Evolutionary conservation across 345 rosid genomes (phyloP).

Genomic region (Reutealis trisperma): DNA sequence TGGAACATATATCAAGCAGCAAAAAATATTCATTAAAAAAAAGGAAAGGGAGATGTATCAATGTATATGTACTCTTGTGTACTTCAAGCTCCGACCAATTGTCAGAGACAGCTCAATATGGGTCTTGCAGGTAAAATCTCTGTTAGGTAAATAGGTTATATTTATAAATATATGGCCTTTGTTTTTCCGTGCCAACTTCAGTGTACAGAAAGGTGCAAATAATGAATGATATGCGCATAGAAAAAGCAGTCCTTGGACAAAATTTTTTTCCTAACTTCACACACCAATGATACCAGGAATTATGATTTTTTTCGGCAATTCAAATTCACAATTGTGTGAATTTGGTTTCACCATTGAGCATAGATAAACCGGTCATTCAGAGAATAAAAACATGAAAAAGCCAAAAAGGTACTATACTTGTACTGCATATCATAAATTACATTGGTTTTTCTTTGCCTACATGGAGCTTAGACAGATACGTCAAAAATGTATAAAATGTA

Average conservation of each 20-base stretch:
- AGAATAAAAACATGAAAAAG: conserved; percentile 22
- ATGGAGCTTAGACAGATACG: background rate
- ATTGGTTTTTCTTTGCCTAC: background rate
- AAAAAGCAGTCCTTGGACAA: background rate
- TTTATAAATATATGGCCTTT: background rate
- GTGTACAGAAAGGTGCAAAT: background rate
- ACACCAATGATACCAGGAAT: background rate
- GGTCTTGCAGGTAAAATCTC: conserved; percentile 24
- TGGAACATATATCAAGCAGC: conserved; percentile 23
- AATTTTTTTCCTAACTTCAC: background rate
- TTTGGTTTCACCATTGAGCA: background rate
- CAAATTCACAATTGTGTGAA: background rate
- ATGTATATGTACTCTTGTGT: conserved; percentile 26
- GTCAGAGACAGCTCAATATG: conserved; percentile 32
- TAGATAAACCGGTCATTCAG: background rate
- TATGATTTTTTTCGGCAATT: background rate
- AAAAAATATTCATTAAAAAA: conserved; percentile 10
- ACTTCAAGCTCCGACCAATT: conserved; percentile 28
- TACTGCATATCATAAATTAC: background rate
- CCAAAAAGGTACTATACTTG: conserved; percentile 17
- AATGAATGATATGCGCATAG: conserved; percentile 8
- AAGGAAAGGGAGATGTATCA: conserved; percentile 28
- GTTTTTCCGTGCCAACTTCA: background rate
- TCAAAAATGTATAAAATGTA: background rate
- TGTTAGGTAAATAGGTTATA: conserved; percentile 9